Evolutionary conservation across 768 basidiomycete genomes (phyloP).

Genomic region (Boletus reticuloceps): DNA sequence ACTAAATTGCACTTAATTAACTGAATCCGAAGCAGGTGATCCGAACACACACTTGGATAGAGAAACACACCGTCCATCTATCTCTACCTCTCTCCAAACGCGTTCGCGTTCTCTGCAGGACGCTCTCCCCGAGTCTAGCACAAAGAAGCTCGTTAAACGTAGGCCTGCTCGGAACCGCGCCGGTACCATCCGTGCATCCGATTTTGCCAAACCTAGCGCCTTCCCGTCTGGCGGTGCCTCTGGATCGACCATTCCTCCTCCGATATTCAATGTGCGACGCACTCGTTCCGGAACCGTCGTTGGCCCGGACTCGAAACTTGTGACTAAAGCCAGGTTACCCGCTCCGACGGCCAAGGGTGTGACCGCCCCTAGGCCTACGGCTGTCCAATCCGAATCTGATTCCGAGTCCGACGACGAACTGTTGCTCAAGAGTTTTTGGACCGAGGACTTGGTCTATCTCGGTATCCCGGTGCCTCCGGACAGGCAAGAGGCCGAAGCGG

Average conservation of each 20-base stretch:
- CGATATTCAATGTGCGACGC: slow-evolving; percentile 31
- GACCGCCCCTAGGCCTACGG: background rate
- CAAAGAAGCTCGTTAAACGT: slow-evolving; percentile 12
- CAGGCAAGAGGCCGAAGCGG: slow-evolving; percentile 4
- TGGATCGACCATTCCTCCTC: background rate
- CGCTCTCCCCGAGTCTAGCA: background rate
- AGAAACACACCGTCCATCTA: background rate
- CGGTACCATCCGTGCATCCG: slow-evolving; percentile 52
- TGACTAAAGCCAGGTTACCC: background rate
- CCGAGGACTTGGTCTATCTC: slow-evolving; percentile 22
- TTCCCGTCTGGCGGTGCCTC: slow-evolving; percentile 3
- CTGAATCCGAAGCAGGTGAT: slow-evolving; percentile 9
- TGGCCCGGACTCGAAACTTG: slow-evolving; percentile 28
- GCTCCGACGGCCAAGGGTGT: background rate
- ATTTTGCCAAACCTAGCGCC: slow-evolving; percentile 27
- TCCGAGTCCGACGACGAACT: slow-evolving; percentile 27
- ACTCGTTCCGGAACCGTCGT: slow-evolving; percentile 51
- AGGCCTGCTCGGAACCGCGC: slow-evolving; percentile 37
- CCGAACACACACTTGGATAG: slow-evolving; percentile 8
- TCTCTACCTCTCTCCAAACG: background rate
- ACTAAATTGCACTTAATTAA: slow-evolving; percentile 8
- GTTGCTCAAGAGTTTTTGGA: slow-evolving; percentile 18
- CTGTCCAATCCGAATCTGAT: slow-evolving; percentile 5
- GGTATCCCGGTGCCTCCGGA: slow-evolving; percentile 9
- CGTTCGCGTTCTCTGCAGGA: slow-evolving; percentile 26